Base-by-base conservation (phyloP, 129 eudicot genomes). In the Erigeron canadensis region DNA sequence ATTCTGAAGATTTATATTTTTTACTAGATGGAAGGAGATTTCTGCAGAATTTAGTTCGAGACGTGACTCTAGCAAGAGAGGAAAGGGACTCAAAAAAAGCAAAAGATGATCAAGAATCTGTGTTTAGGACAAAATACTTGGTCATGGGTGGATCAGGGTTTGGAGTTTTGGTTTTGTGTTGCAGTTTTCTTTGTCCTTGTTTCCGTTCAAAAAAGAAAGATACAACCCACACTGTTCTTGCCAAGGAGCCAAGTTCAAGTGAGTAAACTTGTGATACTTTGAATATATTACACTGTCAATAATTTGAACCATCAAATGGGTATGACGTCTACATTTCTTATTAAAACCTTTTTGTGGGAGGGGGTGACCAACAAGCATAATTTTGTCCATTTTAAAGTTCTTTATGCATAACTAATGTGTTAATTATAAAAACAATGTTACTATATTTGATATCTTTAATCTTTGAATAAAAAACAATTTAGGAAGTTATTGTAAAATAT, bases 181-280 rank as follows among this genome's bases (percentile, higher is more conserved):
- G 96, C 47, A 69, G 75, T 44, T 68, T 88, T 57, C 72, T 86
- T 65, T 91, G 96, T 71, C 90, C 89, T 10, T 91, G 97, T 81
- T 86, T 91, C 48, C 86, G 69, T 70, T 72, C 89, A 17, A 80
- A 70, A 81, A 88, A 72, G 83, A 86, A 67, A 63, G 82, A 69
- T 42, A 73, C 74, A 8, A 63, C 61, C 16, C 85, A 82, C 61
- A 71, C 85, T 58, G 88, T 82, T 81, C 93, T 88, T 64, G 18
- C 61, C 10, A 79, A 88, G 85, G 92, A 82, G 64, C 90, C 76
- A 23, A 75, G 23, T 79, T 91, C 96, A 71, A 88, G 97, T 91
- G 74, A 91, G 96, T 81, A 3, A 55, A 71, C 38, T 64, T 57
- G 8, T 67, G 40, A 37, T 23, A 55, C 37, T 17, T 0, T 43